Conservation (phyloP, 2,329 filamentous ascomycete species). For the Biscogniauxia marginata region DNA sequence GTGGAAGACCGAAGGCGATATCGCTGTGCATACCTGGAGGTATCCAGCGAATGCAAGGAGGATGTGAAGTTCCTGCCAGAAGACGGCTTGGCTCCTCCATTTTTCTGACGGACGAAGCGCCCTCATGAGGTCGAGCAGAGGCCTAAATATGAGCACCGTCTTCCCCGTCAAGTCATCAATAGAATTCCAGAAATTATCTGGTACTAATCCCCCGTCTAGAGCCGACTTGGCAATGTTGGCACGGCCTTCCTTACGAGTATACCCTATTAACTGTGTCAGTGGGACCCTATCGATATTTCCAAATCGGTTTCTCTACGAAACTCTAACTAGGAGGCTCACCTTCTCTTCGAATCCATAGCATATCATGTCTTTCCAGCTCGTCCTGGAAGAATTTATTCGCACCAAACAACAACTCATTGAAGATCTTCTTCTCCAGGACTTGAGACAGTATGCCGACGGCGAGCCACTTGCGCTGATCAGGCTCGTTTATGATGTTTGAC, state of each 20-base stretch:
- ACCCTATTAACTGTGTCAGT: slow-evolving; percentile 30
- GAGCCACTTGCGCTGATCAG: slow-evolving; percentile 33
- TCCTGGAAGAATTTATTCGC: slow-evolving; percentile 25
- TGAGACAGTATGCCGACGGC: slow-evolving; percentile 37
- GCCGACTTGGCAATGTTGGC: slow-evolving; percentile 28
- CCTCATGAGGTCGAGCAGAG: slow-evolving; percentile 34
- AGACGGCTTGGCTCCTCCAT: slow-evolving; percentile 4
- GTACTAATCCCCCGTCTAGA: slow-evolving; percentile 24
- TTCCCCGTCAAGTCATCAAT: slow-evolving; percentile 37
- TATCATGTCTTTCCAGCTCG: slow-evolving; percentile 33
- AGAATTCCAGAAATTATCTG: slow-evolving; percentile 36
- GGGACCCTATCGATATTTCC: too few relatives aligned
- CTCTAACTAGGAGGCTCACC: slow-evolving; percentile 33
- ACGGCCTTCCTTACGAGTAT: slow-evolving; percentile 35
- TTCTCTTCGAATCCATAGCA: slow-evolving; percentile 30
- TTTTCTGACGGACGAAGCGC: slow-evolving; percentile 4
- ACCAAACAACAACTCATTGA: slow-evolving; percentile 40
- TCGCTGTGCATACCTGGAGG: slow-evolving; percentile 29
- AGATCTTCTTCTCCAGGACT: slow-evolving; percentile 39
- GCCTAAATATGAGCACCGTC: slow-evolving; percentile 35
- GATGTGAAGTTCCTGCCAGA: slow-evolving; percentile 28
- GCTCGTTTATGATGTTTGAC: slow-evolving; percentile 33
- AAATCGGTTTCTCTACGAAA: too few relatives aligned
- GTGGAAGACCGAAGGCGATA: slow-evolving; percentile 31
- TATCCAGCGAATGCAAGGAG: slow-evolving; percentile 29